A percentile compares a stretch with the other conserved stretches of the same genome.
These are phyloP conservation scores for Globisporangium solare DNA, from an alignment of 352 stramenopile species.

Conservation along the genomic window DNA sequence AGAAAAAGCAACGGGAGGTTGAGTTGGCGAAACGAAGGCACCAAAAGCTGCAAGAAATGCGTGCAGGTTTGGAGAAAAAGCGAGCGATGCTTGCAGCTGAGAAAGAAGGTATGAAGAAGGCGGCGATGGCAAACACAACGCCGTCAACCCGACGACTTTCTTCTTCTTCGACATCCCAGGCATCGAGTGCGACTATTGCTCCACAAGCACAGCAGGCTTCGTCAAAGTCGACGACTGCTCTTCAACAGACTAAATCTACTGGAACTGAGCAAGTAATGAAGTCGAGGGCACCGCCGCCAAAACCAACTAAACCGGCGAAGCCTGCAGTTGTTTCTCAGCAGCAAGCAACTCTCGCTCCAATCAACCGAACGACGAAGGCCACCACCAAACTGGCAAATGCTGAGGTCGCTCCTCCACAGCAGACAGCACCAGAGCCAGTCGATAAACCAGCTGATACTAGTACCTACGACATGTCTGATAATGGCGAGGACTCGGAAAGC, in stretches of 20 bases:
- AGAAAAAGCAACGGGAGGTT: conserved; percentile 64
- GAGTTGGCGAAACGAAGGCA: conserved; percentile 59
- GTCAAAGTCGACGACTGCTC: too few relatives aligned
- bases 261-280: neutral
- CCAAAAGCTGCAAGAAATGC: conserved; percentile 62
- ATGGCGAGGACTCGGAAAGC: conserved; percentile 48
- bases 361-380: conserved; percentile 9
- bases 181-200: conserved; percentile 2
- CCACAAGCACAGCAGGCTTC: neutral
- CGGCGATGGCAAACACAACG: conserved; percentile 1
- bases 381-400: neutral
- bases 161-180: neutral
- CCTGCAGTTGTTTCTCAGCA: neutral
- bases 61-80: conserved; percentile 67
- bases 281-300: neutral
- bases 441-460: conserved; percentile 18
- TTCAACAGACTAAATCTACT: too few relatives aligned
- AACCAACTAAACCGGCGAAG: neutral
- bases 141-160: conserved; percentile 4
- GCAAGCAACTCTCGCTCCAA: neutral
- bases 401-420: neutral
- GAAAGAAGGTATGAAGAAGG: conserved; percentile 21
- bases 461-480: conserved; percentile 82
- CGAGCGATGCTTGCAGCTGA: conserved; percentile 45
- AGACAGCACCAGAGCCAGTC: conserved; percentile 3